Base-by-base conservation (phyloP, 2,329 filamentous ascomycete species). In the Capronia coronata region DNA sequence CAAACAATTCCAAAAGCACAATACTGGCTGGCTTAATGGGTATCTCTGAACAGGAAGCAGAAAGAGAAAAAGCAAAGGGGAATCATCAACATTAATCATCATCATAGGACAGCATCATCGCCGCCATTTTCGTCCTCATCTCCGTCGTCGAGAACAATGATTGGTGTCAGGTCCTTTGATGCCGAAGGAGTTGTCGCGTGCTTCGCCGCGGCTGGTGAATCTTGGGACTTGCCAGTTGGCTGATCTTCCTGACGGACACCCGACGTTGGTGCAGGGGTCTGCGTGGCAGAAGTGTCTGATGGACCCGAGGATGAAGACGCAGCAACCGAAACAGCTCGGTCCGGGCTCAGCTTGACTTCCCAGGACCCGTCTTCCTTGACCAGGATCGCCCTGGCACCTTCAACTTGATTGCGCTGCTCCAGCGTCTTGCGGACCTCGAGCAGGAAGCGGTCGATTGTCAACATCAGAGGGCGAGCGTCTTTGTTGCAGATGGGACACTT, bases 401-500 rank as follows among this genome's bases (percentile, higher is more conserved):
- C 70, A 2, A 71, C 66, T 23, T 82, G 62, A 14, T 74, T 69
- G 21, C 72, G 67, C 9, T 64, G 59, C 35, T 71, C 70, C 9
- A 94, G 70, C 40, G 75, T 65, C 1, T 66, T 61, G 11, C 80
- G 75, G 0, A 96, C 80, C 0, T 77, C 68, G 10, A 74, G 63
- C 38, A 96, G 71, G 63, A 89, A 96, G 1, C 78, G 78, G 61
- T 97, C 90, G 4, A 91, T 71, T 1, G 80, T 66, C 1, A 97
- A 75, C 52, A 72, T 78, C 19, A 74, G 71, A 0, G 91, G 93
- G 11, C 90, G 78, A 9, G 86, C 88, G 65, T 96, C 90, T 25
- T 70, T 71, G 21, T 75, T 74, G 65, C 91, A 97, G 23, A 94
- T 80, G 0, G 93, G 93, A 61, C 93, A 98, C 55, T 78, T 84